Percentiles rank a stretch among this genome's conserved stretches.
These are phyloP conservation scores for Agrocybe chaxingu DNA, from an alignment of 768 basidiomycete species.

Conservation along the genomic window DNA sequence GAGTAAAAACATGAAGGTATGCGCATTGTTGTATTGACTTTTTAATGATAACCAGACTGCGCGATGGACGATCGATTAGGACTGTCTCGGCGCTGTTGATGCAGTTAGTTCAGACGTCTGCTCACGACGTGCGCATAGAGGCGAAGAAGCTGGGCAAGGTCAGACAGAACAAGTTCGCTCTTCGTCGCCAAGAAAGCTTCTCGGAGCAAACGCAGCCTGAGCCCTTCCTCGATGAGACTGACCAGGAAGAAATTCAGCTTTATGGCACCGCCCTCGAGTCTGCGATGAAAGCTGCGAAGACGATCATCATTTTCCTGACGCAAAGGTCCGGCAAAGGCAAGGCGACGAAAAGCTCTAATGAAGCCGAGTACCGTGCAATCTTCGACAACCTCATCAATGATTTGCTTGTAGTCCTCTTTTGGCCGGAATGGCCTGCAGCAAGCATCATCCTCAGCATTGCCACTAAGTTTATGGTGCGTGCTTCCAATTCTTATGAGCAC, in stretches of 20 bases:
- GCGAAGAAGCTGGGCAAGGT: slow-evolving; percentile 59
- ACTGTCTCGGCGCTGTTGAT: slow-evolving; percentile 91
- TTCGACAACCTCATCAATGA: slow-evolving; percentile 91
- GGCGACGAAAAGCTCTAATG: slow-evolving; percentile 85
- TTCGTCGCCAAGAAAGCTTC: slow-evolving; percentile 63
- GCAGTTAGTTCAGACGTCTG: slow-evolving; percentile 95
- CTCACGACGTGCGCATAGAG: slow-evolving; percentile 79
- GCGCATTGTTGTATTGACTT: neutral
- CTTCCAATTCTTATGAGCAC: neutral
- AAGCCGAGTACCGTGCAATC: slow-evolving; percentile 90
- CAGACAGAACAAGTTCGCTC: slow-evolving; percentile 57
- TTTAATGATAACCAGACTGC: slow-evolving; percentile 50
- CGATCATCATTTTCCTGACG: slow-evolving; percentile 76
- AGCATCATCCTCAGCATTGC: slow-evolving; percentile 75
- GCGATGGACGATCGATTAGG: slow-evolving; percentile 88
- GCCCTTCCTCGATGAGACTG: slow-evolving; percentile 63
- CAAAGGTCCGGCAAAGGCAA: slow-evolving; percentile 84
- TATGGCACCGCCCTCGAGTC: slow-evolving; percentile 76
- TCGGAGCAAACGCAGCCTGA: slow-evolving; percentile 39
- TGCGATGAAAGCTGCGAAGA: slow-evolving; percentile 80
- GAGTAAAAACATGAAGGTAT: slow-evolving; percentile 16
- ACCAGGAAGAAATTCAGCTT: slow-evolving; percentile 69
- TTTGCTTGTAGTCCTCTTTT: slow-evolving; percentile 81
- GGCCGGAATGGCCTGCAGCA: slow-evolving; percentile 98
- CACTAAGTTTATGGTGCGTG: slow-evolving; percentile 78